A percentile compares a stretch with the other conserved stretches of the same genome.
These are phyloP conservation scores for Diatrype stigma DNA, from an alignment of 2,329 filamentous ascomycete species.

Conservation along the genomic window DNA sequence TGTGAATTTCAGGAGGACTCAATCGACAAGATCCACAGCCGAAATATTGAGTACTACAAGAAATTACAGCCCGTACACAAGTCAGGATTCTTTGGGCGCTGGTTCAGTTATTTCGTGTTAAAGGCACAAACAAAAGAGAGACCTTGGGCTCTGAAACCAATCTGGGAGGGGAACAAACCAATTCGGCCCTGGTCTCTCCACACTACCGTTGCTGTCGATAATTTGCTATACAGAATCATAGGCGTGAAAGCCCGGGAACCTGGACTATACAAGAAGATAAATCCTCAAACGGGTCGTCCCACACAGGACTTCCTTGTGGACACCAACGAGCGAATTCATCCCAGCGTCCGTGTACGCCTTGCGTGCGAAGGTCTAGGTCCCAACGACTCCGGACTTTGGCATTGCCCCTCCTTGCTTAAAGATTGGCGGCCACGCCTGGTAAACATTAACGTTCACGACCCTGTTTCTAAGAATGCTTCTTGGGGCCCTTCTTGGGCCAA, in stretches of 20 bases:
- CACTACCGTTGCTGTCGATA: conserved; percentile 35
- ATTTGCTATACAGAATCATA: conserved; percentile 39
- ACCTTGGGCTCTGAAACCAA: conserved; percentile 42
- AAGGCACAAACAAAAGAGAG: conserved; percentile 1
- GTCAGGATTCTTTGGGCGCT: conserved; percentile 1
- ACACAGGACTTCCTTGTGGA: conserved; percentile 39
- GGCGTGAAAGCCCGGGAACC: conserved; percentile 42
- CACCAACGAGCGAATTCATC: conserved; percentile 54
- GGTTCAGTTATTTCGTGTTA: no score
- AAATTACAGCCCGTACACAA: conserved; percentile 20
- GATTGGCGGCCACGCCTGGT: conserved; percentile 41
- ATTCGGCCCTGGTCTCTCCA: conserved; percentile 46
- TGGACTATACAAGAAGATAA: conserved; percentile 42
- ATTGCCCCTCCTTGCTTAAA: conserved; percentile 37
- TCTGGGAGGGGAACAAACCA: conserved; percentile 44
- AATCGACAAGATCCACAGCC: conserved; percentile 25
- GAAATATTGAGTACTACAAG: conserved; percentile 37
- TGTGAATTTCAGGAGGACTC: conserved; percentile 40
- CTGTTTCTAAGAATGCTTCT: conserved; percentile 24
- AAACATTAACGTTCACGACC: conserved; percentile 27
- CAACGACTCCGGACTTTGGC: conserved; percentile 45
- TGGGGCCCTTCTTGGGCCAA: conserved; percentile 11
- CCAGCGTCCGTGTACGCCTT: conserved; percentile 50
- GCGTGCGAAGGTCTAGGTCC: conserved; percentile 46
- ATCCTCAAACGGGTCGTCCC: conserved; percentile 34